Conservation (phyloP, 495 filamentous ascomycete genomes). For the Penicillium silybi region DNA sequence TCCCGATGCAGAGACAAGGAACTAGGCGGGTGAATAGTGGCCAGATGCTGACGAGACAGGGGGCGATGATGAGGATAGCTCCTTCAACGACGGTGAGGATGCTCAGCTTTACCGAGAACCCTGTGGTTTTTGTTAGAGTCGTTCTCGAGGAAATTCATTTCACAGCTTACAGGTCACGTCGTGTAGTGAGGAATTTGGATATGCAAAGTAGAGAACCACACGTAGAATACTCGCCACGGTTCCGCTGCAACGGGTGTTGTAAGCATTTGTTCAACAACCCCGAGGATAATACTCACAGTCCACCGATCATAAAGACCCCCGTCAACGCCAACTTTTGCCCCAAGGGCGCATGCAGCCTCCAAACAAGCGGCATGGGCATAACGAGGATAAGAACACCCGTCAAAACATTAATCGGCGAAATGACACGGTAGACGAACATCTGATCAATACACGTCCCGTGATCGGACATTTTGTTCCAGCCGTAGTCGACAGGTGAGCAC, state of each 20-base stretch:
- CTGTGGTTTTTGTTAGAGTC: constrained; percentile 2
- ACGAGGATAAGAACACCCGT: constrained; percentile 36
- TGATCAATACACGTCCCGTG: constrained; percentile 29
- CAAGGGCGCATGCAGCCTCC: constrained; percentile 21
- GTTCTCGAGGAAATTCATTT: not conserved
- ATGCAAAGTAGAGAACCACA: constrained; percentile 14
- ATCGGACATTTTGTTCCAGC: constrained; percentile 21
- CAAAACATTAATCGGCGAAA: constrained; percentile 29
- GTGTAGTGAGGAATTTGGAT: not conserved
- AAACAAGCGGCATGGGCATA: constrained; percentile 43
- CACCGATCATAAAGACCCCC: constrained; percentile 23
- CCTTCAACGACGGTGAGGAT: constrained; percentile 23
- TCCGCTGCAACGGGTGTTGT: constrained; percentile 13
- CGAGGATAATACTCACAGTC: constrained; percentile 18
- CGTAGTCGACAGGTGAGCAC: constrained; percentile 29
- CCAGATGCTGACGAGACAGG: constrained; percentile 25
- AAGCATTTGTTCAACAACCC: not conserved
- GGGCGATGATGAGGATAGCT: constrained; percentile 21
- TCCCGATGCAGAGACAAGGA: constrained; percentile 2
- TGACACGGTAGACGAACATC: constrained; percentile 23
- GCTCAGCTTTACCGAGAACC: constrained; percentile 20
- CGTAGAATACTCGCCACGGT: constrained; percentile 21
- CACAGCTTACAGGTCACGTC: constrained; percentile 19
- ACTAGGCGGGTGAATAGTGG: constrained; percentile 16
- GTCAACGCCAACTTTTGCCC: constrained; percentile 26